Evolutionary conservation across 106 monocot genomes (phyloP).

Genomic region (Apostasia ramifera): DNA sequence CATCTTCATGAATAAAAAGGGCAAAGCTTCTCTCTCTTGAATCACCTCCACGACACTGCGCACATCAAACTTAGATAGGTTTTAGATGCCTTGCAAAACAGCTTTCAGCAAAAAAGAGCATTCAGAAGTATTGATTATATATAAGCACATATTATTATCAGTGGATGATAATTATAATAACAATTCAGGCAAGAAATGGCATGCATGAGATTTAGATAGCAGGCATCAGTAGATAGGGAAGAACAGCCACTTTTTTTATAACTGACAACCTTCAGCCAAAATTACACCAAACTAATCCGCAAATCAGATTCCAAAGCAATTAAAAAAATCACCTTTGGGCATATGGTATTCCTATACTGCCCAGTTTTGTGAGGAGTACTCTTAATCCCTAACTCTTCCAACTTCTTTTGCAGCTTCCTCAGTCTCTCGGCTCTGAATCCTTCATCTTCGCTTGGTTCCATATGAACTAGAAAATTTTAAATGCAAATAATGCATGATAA

Average conservation of each 20-base stretch:
- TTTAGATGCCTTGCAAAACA: neutral
- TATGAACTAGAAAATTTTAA: neutral
- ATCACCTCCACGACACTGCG: constrained; percentile 61
- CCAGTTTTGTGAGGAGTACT: neutral
- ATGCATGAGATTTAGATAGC: neutral
- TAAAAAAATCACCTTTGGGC: neutral
- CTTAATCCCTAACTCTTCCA: neutral
- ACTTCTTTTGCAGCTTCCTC: neutral
- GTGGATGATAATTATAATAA: neutral
- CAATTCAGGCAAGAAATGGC: neutral
- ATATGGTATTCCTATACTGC: neutral
- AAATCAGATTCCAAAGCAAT: too few relatives aligned
- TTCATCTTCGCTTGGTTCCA: neutral
- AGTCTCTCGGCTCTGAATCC: neutral
- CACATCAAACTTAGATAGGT: constrained; percentile 4
- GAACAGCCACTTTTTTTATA: neutral
- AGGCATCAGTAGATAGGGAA: neutral
- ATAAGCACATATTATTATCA: neutral
- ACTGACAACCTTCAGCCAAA: neutral
- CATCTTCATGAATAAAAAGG: constrained; percentile 46
- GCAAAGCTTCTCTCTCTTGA: constrained; percentile 51
- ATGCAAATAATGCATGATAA: too few relatives aligned
- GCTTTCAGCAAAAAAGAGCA: neutral
- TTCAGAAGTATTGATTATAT: neutral
- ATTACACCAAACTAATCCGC: neutral